Conservation (phyloP, 257 asterid genomes). For the Fraxinus anomala region DNA sequence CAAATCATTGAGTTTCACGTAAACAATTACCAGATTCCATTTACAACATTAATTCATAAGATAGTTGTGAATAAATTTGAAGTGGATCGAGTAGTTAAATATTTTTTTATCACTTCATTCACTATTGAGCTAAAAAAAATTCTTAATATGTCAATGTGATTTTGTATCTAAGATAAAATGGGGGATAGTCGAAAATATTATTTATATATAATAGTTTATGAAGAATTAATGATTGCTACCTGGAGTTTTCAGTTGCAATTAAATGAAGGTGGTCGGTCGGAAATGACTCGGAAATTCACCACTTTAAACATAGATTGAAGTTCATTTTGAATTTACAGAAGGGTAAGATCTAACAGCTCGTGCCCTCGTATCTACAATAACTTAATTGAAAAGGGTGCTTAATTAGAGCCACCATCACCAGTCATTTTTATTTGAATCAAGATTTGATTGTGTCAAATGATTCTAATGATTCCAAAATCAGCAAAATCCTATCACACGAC, state of each 20-base stretch:
- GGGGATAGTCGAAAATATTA: too few relatives aligned
- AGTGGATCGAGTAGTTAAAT: too few relatives aligned
- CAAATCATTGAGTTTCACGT: not conserved
- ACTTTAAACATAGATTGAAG: not conserved
- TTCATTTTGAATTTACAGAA: not conserved
- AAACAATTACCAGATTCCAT: too few relatives aligned
- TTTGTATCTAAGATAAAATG: not conserved
- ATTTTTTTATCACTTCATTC: too few relatives aligned
- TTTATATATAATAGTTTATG: too few relatives aligned
- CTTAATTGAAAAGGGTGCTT: not conserved
- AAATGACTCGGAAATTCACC: too few relatives aligned
- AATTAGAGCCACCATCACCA: not conserved
- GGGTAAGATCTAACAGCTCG: not conserved
- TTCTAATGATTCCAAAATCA: constrained; percentile 17
- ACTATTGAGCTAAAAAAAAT: not conserved
- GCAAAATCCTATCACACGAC: constrained; percentile 27
- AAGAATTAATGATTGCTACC: not conserved
- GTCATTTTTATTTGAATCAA: not conserved
- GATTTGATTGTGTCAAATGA: not conserved
- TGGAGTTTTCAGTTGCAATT: not conserved
- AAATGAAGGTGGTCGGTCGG: not conserved
- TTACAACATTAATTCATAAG: not conserved
- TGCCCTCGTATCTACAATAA: not conserved
- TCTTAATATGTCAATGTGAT: not conserved
- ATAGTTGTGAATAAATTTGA: too few relatives aligned